Evolutionary conservation across 1,284 basidiomycete genomes (phyloP), one percentile per base, ranked within the genome.

Genomic region (Gomphus bonarii): DNA sequence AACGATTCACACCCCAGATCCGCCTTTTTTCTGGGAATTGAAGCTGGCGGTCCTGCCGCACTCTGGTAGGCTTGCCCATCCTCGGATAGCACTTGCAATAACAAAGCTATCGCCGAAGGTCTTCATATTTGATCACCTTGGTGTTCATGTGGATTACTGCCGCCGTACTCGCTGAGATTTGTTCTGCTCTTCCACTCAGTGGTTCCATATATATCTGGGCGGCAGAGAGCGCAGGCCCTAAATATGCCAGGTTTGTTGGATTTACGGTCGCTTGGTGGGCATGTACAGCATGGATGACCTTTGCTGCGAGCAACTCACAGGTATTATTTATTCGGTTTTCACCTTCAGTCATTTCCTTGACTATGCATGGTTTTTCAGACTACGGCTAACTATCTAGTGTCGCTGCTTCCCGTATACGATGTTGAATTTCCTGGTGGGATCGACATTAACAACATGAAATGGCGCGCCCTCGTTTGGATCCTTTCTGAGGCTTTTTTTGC

Each of bases 171-270:
- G 90, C 91, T 22, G 91, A 94, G 67, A 82, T 92, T 49, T 92
- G 89, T 68, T 91, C 89, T 40, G 88, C 88, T 1, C 72, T 92
- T 18, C 90, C 90, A 3, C 70, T 92, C 46, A 90, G 87, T 57
- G 91, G 91, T 8, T 91, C 88, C 8, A 92, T 93, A 68, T 93
- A 93, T 69, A 83, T 91, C 58, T 93, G 91, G 91, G 86, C 88
- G 0, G 90, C 89, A 30, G 90, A 91, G 65, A 89, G 88, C 62
- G 91, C 88, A 4, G 90, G 90, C 2, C 83, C 83, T 12, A 90
- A 88, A 63, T 84, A 89, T 64, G 88, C 82, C 2, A 76, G 89
- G 43, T 85, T 92, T 68, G 81, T 91, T 62, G 91, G 88, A 1
- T 92, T 93, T 71, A 68, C 91, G 55, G 90, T 93, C 30, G 89